Percentiles rank a stretch among this genome's conserved stretches.
Evolutionary conservation across 345 rosid species (phyloP).

Genomic region (Pugionium cornutum): DNA sequence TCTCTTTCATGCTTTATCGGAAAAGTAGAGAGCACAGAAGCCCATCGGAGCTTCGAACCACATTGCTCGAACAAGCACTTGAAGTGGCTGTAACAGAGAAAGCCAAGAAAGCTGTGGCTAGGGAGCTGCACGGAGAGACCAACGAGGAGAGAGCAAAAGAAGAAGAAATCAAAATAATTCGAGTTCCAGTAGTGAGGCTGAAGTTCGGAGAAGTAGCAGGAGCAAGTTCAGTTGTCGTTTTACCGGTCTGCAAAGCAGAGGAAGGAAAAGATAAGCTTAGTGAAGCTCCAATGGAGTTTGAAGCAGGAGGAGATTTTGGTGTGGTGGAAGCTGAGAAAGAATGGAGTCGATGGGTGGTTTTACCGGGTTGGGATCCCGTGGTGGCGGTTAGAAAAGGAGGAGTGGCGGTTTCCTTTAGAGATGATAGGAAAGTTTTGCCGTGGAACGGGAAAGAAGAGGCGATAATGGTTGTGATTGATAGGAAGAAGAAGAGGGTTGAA

Average conservation of each 20-base stretch:
- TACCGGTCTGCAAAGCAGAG: slow-evolving; percentile 72
- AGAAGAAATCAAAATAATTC: slow-evolving; percentile 37
- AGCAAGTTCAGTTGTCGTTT: slow-evolving; percentile 61
- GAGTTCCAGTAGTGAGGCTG: slow-evolving; percentile 77
- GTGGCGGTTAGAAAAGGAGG: slow-evolving; percentile 54
- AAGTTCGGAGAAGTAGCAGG: slow-evolving; percentile 82
- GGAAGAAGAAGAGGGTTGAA: slow-evolving; percentile 61
- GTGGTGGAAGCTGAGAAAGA: slow-evolving; percentile 78
- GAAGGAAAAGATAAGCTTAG: slow-evolving; percentile 51
- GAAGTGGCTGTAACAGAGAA: slow-evolving; percentile 62
- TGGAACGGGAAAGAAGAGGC: slow-evolving; percentile 84
- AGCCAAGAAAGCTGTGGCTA: slow-evolving; percentile 49
- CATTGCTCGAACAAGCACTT: slow-evolving; percentile 59
- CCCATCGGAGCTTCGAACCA: slow-evolving; percentile 52
- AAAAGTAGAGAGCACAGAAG: slow-evolving; percentile 62
- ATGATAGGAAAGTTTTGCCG: slow-evolving; percentile 63
- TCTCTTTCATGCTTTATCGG: slow-evolving; percentile 73
- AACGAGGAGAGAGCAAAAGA: slow-evolving; percentile 36
- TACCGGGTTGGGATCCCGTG: slow-evolving; percentile 75
- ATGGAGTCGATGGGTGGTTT: slow-evolving; percentile 88
- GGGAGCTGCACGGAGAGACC: slow-evolving; percentile 51
- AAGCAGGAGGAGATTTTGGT: slow-evolving; percentile 65
- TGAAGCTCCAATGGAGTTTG: slow-evolving; percentile 68
- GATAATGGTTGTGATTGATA: slow-evolving; percentile 69
- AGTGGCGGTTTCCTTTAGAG: slow-evolving; percentile 69